phyloP scores from a whole-genome alignment of 2,329 filamentous ascomycete species.

The Fusarium hostae region DNA sequence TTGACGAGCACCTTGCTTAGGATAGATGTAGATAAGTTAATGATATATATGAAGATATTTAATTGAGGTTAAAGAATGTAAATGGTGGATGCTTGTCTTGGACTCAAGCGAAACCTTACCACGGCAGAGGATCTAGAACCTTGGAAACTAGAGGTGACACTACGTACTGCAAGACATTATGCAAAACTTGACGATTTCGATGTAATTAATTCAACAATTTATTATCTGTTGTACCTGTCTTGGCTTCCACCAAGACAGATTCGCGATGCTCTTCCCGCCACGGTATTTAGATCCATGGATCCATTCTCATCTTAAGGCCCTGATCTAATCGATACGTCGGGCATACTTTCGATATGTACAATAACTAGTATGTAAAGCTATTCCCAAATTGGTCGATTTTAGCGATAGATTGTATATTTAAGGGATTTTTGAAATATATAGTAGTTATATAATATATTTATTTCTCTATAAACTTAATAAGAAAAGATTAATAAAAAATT shows the following conservation, averaged over 20 bases:
- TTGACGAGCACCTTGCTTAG: constrained; percentile 62
- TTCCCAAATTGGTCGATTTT: too few species aligned
- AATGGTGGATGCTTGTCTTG: not conserved
- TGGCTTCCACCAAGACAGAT: constrained; percentile 7
- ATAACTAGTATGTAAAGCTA: too few species aligned
- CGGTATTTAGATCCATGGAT: constrained; percentile 23
- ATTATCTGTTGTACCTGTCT: not conserved
- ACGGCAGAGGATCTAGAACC: not conserved
- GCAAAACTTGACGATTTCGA: not conserved
- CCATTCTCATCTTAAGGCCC: not conserved
- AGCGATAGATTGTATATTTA: too few species aligned
- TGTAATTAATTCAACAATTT: not conserved
- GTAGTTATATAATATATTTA: too few species aligned
- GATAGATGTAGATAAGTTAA: not conserved
- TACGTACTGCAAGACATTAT: not conserved
- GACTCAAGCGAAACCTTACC: constrained; percentile 7
- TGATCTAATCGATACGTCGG: too few species aligned
- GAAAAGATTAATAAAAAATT: too few species aligned
- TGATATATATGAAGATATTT: not conserved
- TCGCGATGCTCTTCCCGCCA: constrained; percentile 21
- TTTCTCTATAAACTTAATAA: too few species aligned
- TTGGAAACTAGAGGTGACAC: not conserved
- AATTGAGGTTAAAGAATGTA: not conserved
- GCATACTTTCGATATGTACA: too few species aligned
- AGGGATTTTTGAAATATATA: too few species aligned